Percentiles rank a stretch among this genome's conserved stretches.
These are phyloP conservation scores for Lentinula novae-zelandiae DNA, from an alignment of 1,284 basidiomycete species.

Conservation along the genomic window DNA sequence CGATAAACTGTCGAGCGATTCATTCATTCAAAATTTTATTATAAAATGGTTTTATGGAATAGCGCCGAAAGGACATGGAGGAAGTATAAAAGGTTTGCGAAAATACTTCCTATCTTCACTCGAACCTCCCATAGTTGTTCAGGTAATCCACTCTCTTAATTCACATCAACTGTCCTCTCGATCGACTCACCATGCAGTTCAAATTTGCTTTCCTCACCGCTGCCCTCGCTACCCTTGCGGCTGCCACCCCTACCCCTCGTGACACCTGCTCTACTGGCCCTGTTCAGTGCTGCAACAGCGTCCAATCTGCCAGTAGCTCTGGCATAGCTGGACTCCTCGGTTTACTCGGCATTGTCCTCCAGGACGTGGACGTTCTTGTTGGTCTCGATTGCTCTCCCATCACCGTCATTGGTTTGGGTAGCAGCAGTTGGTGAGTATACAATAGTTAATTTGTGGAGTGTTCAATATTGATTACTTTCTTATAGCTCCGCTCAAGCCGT, in stretches of 20 bases:
- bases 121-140: not conserved
- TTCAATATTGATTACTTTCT: not conserved
- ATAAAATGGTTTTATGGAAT: not conserved
- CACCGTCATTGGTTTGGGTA: slow-evolving; percentile 21
- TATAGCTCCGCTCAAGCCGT: slow-evolving; percentile 24
- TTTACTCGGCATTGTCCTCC: slow-evolving; percentile 24
- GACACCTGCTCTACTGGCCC: slow-evolving; percentile 7
- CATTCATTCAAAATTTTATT: no score
- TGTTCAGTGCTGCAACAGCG: slow-evolving; percentile 19
- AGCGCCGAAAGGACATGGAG: not conserved
- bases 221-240: slow-evolving; percentile 21
- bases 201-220: slow-evolving; percentile 2
- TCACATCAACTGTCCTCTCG: not conserved
- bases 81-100: not conserved
- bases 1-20: no score
- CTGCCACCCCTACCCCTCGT: slow-evolving; percentile 20
- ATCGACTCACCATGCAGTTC: slow-evolving; percentile 6
- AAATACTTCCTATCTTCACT: not conserved
- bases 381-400: not conserved
- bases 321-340: slow-evolving; percentile 18
- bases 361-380: slow-evolving; percentile 21
- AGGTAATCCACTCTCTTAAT: not conserved
- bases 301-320: slow-evolving; percentile 6
- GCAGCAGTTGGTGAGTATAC: slow-evolving; percentile 23
- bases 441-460: not conserved